Conservation (phyloP, 495 filamentous ascomycete species). For the Aspergillus steynii region DNA sequence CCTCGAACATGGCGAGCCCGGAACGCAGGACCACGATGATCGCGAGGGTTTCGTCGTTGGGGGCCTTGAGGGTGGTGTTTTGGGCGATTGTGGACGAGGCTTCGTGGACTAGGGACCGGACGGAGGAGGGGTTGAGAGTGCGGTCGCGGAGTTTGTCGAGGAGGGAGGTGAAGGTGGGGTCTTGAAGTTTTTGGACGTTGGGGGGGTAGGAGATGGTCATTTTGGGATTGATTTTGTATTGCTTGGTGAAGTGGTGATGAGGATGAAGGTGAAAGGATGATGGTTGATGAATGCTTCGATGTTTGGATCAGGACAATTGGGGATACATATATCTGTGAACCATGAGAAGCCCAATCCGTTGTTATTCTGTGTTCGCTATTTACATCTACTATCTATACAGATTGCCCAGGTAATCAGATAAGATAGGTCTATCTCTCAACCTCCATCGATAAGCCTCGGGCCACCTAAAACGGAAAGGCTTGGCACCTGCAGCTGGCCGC, state of each 20-base stretch:
- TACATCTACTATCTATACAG: not conserved
- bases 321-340: not conserved
- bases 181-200: constrained; percentile 20
- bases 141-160: constrained; percentile 29
- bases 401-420: constrained; percentile 15
- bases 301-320: not conserved
- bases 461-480: no score
- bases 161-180: constrained; percentile 13
- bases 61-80: constrained; percentile 12
- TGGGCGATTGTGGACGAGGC: constrained; percentile 23
- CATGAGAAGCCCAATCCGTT: no score
- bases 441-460: not conserved
- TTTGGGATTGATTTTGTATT: not conserved
- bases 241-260: no score
- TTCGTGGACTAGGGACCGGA: constrained; percentile 23
- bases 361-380: no score
- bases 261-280: not conserved
- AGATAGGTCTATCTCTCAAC: constrained; percentile 11
- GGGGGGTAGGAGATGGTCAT: constrained; percentile 18
- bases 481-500: no score
- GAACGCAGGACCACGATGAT: constrained; percentile 35
- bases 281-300: not conserved
- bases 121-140: constrained; percentile 19
- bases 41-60: constrained; percentile 22
- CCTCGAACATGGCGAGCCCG: constrained; percentile 31